Percentiles rank a stretch among this genome's conserved stretches.
Evolutionary conservation across 2,329 filamentous ascomycete genomes (phyloP).

Genomic region (Malbranchea zuffiana): DNA sequence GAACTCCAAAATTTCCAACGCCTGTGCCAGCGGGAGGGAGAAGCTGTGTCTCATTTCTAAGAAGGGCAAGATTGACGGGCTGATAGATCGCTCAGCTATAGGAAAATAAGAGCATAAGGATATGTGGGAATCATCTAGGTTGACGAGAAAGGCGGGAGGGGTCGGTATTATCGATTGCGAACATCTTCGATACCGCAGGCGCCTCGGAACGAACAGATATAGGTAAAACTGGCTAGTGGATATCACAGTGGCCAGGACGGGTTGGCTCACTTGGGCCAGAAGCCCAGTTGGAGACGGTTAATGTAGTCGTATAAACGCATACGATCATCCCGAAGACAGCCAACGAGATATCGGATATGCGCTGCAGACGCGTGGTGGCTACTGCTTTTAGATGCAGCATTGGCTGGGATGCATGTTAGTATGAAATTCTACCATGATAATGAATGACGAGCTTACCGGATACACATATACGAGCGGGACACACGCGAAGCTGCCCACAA

Average conservation of each 20-base stretch:
- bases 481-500: conserved; percentile 95
- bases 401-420: conserved; percentile 46
- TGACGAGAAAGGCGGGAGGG: too few relatives aligned
- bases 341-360: conserved; percentile 60
- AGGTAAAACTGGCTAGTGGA: conserved; percentile 8
- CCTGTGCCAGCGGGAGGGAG: too few relatives aligned
- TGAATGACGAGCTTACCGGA: conserved; percentile 56
- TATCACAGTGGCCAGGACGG: conserved; percentile 54
- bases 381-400: conserved; percentile 79
- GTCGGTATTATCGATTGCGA: too few relatives aligned
- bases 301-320: conserved; percentile 81
- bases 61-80: too few relatives aligned
- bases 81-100: too few relatives aligned
- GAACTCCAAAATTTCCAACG: too few relatives aligned
- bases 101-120: too few relatives aligned
- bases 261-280: conserved; percentile 42
- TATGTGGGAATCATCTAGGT: too few relatives aligned
- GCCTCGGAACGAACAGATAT: too few relatives aligned
- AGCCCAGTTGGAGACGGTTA: conserved; percentile 84
- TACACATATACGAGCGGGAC: conserved; percentile 97
- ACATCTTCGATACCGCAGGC: too few relatives aligned
- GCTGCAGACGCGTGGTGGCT: conserved; percentile 57
- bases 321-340: conserved; percentile 72
- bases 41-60: too few relatives aligned
- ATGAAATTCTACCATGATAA: conserved; percentile 1